A percentile compares a stretch with the other conserved stretches of the same genome.
Conservation (phyloP, 345 rosid species). For the Dimocarpus longan region DNA sequence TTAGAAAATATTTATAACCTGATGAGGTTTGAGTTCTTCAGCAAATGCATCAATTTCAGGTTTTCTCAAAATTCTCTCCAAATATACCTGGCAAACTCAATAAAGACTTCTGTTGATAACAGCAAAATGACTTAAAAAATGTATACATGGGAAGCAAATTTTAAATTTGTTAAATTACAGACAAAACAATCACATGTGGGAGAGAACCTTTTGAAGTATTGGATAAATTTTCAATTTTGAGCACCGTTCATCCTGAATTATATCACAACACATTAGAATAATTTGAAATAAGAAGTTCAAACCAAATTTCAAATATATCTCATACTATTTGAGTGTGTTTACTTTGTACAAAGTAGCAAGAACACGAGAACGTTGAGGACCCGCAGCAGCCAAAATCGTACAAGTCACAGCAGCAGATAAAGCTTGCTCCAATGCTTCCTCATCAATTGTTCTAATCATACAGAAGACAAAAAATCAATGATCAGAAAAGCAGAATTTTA, state of each 20-base stretch:
- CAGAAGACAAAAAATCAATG: conserved; percentile 1
- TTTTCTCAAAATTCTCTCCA: conserved; percentile 90
- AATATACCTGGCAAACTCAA: conserved; percentile 67
- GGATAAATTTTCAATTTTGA: conserved; percentile 93
- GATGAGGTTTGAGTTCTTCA: conserved; percentile 91
- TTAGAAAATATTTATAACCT: conserved; percentile 48
- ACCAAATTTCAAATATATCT: neutral
- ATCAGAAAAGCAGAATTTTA: neutral
- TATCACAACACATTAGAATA: conserved; percentile 24
- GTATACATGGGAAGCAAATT: neutral
- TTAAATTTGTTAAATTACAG: neutral
- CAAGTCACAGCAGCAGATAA: conserved; percentile 95
- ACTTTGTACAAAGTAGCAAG: conserved; percentile 91
- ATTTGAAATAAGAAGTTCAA: conserved; percentile 8
- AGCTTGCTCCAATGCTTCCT: conserved; percentile 93
- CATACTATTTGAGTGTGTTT: conserved; percentile 17
- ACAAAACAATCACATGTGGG: neutral
- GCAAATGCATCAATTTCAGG: conserved; percentile 97
- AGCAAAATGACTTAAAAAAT: neutral
- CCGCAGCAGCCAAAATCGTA: conserved; percentile 95
- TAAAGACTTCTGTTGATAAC: neutral
- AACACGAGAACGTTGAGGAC: conserved; percentile 96
- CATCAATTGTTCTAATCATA: conserved; percentile 69
- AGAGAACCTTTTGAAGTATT: conserved; percentile 82
- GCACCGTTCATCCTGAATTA: conserved; percentile 92